Conservation (phyloP, 768 basidiomycete species). For the Suillus cothurnatus region DNA sequence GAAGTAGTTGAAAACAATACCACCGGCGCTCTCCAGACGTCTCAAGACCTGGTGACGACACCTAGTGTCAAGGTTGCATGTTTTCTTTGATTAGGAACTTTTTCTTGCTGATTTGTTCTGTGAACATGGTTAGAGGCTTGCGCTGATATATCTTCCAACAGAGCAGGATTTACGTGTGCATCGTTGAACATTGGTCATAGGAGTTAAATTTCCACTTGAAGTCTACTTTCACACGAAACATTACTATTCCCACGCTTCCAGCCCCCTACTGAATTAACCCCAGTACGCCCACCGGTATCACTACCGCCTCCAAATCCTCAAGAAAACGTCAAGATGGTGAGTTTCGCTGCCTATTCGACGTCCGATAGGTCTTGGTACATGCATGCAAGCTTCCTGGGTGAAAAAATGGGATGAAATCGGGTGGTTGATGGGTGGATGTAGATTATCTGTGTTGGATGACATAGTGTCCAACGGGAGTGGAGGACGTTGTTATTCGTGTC, state of each 20-base stretch:
- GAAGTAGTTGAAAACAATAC: too few species aligned
- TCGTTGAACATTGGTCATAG: too few species aligned
- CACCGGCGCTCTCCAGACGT: too few species aligned
- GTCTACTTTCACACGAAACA: not conserved
- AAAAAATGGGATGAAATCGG: conserved; percentile 23
- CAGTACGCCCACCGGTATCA: conserved; percentile 12
- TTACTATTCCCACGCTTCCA: conserved; percentile 25
- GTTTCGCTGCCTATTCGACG: conserved; percentile 28
- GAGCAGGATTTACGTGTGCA: too few species aligned
- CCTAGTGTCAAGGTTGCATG: too few species aligned
- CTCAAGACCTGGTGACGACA: too few species aligned
- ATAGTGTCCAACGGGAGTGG: conserved; percentile 11
- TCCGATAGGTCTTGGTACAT: conserved; percentile 12
- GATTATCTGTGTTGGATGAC: conserved; percentile 36
- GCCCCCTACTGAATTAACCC: conserved; percentile 11
- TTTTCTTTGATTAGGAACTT: too few species aligned
- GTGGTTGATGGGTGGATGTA: conserved; percentile 36
- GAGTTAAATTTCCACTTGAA: not conserved
- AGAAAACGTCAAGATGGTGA: conserved; percentile 50
- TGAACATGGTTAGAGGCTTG: too few species aligned
- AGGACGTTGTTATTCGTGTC: not conserved
- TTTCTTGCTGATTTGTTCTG: too few species aligned
- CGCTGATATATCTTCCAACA: too few species aligned
- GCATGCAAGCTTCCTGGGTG: conserved; percentile 8
- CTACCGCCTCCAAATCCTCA: conserved; percentile 30